A percentile compares a stretch with the other conserved stretches of the same genome.
Evolutionary conservation across 148 eudicot genomes (phyloP).

Genomic region (Camellia japonica): DNA sequence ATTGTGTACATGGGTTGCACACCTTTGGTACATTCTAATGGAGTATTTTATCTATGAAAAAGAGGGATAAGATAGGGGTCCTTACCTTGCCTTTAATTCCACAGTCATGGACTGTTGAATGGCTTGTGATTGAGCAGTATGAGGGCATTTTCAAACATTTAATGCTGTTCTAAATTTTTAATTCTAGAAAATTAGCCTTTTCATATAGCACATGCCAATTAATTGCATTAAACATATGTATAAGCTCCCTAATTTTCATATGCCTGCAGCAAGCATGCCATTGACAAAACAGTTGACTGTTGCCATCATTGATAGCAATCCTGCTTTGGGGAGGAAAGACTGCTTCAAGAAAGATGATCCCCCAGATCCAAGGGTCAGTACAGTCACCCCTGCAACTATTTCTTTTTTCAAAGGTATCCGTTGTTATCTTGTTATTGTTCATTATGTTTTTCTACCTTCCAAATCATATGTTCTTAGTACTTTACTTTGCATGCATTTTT

Average conservation of each 20-base stretch:
- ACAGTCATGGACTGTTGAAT: background rate
- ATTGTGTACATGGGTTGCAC: background rate
- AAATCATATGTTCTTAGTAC: background rate
- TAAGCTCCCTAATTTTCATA: constrained; percentile 1
- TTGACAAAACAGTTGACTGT: constrained; percentile 64
- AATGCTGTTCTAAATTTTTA: background rate
- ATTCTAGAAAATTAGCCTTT: background rate
- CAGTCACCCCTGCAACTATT: constrained; percentile 87
- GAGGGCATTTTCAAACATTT: background rate
- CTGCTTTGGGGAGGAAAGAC: constrained; percentile 52
- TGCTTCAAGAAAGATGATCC: constrained; percentile 58
- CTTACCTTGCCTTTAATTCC: background rate
- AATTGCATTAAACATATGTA: background rate
- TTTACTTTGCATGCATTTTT: constrained; percentile 7
- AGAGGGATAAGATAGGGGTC: background rate
- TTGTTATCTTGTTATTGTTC: background rate
- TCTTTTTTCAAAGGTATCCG: constrained; percentile 75
- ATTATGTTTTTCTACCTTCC: background rate
- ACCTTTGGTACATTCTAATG: background rate
- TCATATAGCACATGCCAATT: background rate
- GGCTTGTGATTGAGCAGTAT: background rate
- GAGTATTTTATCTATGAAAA: background rate
- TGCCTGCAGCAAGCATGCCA: constrained; percentile 71
- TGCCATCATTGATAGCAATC: constrained; percentile 92
- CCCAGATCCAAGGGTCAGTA: constrained; percentile 98